These are phyloP conservation scores for Thelephora ganbajun DNA, from an alignment of 768 basidiomycete genomes.

Conservation along the genomic window DNA sequence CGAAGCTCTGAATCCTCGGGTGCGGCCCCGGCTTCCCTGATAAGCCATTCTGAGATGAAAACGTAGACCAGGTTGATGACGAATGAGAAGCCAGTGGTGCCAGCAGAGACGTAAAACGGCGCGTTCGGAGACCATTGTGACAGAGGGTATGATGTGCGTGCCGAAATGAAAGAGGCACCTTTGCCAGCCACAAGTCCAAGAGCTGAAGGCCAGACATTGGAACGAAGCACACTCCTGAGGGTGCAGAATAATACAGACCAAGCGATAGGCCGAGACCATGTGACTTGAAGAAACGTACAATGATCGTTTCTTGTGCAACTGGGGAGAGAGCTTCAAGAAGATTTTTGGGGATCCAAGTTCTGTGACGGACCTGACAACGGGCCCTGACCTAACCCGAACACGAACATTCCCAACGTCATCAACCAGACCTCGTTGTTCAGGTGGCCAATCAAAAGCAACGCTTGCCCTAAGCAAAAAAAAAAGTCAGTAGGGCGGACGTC, in stretches of 20 bases:
- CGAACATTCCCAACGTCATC: conserved; percentile 65
- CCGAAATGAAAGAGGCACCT: conserved; percentile 61
- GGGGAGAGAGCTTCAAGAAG: neutral
- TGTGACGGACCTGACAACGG: conserved; percentile 35
- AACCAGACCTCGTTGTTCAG: conserved; percentile 41
- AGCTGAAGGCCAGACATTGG: conserved; percentile 18
- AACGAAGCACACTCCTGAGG: too few relatives aligned
- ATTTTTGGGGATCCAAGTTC: neutral
- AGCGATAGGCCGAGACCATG: conserved; percentile 66
- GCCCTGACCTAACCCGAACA: conserved; percentile 69
- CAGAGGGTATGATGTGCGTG: conserved; percentile 66
- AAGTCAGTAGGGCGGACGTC: neutral
- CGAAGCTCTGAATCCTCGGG: conserved; percentile 50
- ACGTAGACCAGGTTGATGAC: conserved; percentile 57
- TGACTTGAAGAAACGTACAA: conserved; percentile 67
- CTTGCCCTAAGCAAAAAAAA: conserved; percentile 33
- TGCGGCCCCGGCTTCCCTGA: conserved; percentile 44
- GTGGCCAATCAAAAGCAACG: conserved; percentile 54
- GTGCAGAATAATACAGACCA: conserved; percentile 1
- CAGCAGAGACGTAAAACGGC: conserved; percentile 59
- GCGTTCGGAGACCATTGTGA: conserved; percentile 58
- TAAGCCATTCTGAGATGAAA: conserved; percentile 46
- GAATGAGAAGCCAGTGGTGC: conserved; percentile 53
- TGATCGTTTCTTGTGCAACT: conserved; percentile 76
- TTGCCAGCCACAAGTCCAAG: conserved; percentile 79